Evolutionary conservation across 2,329 filamentous ascomycete species (phyloP), one percentile per base, ranked within the genome.

Genomic region (Fusarium siculi): DNA sequence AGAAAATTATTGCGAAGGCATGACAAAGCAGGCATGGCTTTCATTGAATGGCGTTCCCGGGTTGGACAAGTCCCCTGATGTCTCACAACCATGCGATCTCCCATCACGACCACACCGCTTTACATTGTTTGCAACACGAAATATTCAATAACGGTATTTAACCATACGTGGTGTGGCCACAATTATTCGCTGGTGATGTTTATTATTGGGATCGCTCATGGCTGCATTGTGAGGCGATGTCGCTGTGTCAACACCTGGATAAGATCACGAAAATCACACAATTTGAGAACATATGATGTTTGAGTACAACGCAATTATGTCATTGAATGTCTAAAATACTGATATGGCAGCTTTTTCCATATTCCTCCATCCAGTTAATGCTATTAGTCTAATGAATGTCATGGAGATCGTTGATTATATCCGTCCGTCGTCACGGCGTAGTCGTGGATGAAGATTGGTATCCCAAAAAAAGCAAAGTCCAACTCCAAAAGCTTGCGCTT

Each of bases 371-470:
- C 56, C 47, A 42, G n/a, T 53, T 21, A 25, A 40, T 47, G 56
- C 14, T 73, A 74, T 74, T 72, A 63, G 49, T 74, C 50, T 56
- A 73, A 72, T 74, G 75, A 77, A 56, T 72, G 75, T 76, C 75
- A 72, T 76, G 57, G 58, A 66, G 66, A 74, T 77, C 75, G 57
- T 72, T 43, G 71, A 77, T 77, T 68, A 47, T 70, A 49, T 74
- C 68, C 67, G 63, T 53, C 74, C 74, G 75, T 76, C 47, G 74
- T 72, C 34, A 75, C 67, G 75, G 74, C 58, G 56, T 77, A 65
- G 74, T 76, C 49, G 50, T 72, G 61, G 57, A 74, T 77, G 72
- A 73, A 74, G 43, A 25, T 36, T 30, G 44, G 43, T 40, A 55
- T 64, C 46, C 67, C 37, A 19, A 60, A 55, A 55, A 59, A 65